These are phyloP conservation scores for Suhomyces pyralidae DNA, from an alignment of 805 yeast species.

Conservation along the genomic window DNA sequence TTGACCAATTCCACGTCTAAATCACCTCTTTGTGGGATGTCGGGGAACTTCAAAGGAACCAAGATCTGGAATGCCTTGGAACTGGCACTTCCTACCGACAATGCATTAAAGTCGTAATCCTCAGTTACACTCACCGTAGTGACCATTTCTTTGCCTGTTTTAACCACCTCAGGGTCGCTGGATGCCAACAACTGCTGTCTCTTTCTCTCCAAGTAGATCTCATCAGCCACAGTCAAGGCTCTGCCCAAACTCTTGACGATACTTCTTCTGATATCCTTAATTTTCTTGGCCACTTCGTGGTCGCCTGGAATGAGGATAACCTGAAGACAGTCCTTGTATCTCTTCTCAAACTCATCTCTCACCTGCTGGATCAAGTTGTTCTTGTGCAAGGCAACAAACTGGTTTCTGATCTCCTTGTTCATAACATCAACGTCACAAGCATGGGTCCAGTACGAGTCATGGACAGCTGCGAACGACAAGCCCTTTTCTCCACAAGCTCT, in stretches of 20 bases:
- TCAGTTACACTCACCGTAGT: constrained; percentile 67
- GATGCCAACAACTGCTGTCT: constrained; percentile 57
- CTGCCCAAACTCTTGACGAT: constrained; percentile 51
- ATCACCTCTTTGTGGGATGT: constrained; percentile 74
- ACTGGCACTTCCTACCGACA: constrained; percentile 19
- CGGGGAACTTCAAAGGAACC: constrained; percentile 69
- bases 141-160: constrained; percentile 51
- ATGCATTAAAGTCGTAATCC: constrained; percentile 25
- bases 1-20: constrained; percentile 74
- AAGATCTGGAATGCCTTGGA: constrained; percentile 43
- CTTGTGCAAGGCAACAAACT: constrained; percentile 75
- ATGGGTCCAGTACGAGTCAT: constrained; percentile 98
- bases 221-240: constrained; percentile 64
- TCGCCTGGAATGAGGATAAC: constrained; percentile 52
- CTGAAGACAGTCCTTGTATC: constrained; percentile 72
- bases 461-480: constrained; percentile 87
- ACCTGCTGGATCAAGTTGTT: constrained; percentile 69
- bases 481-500: constrained; percentile 63
- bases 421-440: constrained; percentile 76
- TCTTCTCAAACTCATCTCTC: constrained; percentile 72
- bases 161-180: constrained; percentile 45
- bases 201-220: constrained; percentile 64
- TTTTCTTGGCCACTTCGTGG: constrained; percentile 49
- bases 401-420: constrained; percentile 69
- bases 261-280: constrained; percentile 48